phyloP scores from a whole-genome alignment of 2,329 filamentous ascomycete genomes.

The Fusarium palustre region DNA sequence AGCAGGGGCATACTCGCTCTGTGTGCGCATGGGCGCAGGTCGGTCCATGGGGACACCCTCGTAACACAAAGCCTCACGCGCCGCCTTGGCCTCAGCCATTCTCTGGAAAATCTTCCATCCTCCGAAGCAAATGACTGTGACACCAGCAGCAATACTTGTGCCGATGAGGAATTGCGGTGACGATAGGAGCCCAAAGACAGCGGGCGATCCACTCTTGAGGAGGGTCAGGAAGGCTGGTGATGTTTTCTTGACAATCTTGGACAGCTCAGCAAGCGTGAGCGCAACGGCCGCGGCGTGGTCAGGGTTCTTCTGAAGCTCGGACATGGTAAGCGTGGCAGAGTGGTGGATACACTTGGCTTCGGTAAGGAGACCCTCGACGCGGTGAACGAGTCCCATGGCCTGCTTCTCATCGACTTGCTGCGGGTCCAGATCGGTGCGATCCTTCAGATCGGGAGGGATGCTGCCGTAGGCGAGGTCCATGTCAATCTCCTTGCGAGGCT shows the following conservation, averaged over 20 bases:
- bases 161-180: conserved; percentile 96
- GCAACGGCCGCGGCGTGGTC: conserved; percentile 95
- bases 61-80: conserved; percentile 48
- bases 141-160: conserved; percentile 86
- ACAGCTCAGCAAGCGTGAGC: conserved; percentile 91
- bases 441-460: conserved; percentile 74
- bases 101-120: conserved; percentile 98
- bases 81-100: conserved; percentile 64
- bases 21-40: conserved; percentile 45
- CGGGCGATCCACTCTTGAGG: conserved; percentile 84
- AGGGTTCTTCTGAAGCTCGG: conserved; percentile 76
- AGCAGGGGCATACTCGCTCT: conserved; percentile 47
- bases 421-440: conserved; percentile 61
- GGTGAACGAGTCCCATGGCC: conserved; percentile 71
- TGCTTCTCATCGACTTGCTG: conserved; percentile 66
- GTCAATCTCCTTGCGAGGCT: conserved; percentile 71
- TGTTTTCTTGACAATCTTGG: conserved; percentile 83
- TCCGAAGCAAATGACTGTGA: conserved; percentile 95
- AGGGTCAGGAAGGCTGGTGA: conserved; percentile 81
- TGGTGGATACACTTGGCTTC: conserved; percentile 92
- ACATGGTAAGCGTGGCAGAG: conserved; percentile 83
- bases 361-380: conserved; percentile 81
- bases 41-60: conserved; percentile 42
- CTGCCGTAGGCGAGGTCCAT: conserved; percentile 94
- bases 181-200: conserved; percentile 85